These are phyloP conservation scores for Boeremia exigua DNA, from an alignment of 2,329 filamentous ascomycete genomes.

Conservation along the genomic window DNA sequence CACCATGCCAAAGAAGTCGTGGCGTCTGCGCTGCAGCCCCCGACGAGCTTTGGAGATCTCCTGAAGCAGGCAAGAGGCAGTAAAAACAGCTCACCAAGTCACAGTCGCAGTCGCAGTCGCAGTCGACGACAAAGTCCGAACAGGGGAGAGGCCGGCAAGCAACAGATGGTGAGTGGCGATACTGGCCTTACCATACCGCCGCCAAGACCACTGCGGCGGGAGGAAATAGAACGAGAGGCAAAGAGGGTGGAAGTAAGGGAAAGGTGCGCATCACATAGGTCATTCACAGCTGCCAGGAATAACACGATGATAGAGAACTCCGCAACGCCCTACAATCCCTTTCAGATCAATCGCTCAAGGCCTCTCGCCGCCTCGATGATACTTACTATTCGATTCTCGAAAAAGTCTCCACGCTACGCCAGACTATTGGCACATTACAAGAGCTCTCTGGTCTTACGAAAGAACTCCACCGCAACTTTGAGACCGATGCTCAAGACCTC, in stretches of 20 bases:
- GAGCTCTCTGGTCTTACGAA: constrained; percentile 69
- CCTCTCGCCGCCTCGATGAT: constrained; percentile 72
- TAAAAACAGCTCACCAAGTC: constrained; percentile 36
- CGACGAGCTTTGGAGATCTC: constrained; percentile 53
- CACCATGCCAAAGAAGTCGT: constrained; percentile 52
- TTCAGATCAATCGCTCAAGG: constrained; percentile 64
- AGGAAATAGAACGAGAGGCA: constrained; percentile 49
- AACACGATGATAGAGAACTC: constrained; percentile 45
- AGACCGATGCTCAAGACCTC: constrained; percentile 64
- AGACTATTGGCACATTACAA: constrained; percentile 68
- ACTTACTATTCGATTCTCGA: constrained; percentile 77
- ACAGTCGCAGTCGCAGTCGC: constrained; percentile 39
- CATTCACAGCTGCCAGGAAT: constrained; percentile 2
- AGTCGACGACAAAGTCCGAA: neutral
- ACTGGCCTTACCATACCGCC: constrained; percentile 23
- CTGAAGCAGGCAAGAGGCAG: constrained; percentile 47
- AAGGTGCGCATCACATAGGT: constrained; percentile 36
- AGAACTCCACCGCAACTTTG: constrained; percentile 65
- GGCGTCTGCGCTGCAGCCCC: constrained; percentile 53
- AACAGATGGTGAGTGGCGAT: neutral
- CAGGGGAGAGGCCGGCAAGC: constrained; percentile 3
- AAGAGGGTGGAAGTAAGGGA: constrained; percentile 45
- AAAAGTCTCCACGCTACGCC: constrained; percentile 68
- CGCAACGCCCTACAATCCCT: constrained; percentile 54
- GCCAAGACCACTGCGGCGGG: constrained; percentile 42